Conservation (phyloP, 805 yeast species). For the Pichia membranifaciens region DNA sequence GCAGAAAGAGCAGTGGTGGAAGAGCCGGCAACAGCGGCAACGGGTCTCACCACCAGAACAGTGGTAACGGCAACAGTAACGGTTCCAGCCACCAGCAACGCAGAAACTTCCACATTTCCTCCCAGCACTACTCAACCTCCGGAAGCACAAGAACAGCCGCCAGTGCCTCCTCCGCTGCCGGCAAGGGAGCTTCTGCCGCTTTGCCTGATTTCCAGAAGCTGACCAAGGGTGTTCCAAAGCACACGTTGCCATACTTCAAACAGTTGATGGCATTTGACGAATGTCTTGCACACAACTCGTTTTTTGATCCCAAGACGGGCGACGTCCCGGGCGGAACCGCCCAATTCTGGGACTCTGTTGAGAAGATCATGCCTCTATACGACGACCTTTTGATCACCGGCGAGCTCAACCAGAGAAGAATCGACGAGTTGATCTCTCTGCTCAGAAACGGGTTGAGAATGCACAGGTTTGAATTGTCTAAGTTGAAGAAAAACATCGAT, state of each 20-base stretch:
- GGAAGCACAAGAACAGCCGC: background rate
- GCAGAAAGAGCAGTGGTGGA: background rate
- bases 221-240: conserved; percentile 20
- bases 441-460: conserved; percentile 52
- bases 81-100: background rate
- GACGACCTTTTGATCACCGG: conserved; percentile 41
- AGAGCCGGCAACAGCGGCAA: background rate
- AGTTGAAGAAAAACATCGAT: conserved; percentile 52
- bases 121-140: background rate
- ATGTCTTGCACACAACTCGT: conserved; percentile 32
- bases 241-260: conserved; percentile 43
- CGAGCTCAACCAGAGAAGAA: conserved; percentile 39
- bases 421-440: conserved; percentile 42
- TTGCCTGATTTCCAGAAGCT: conserved; percentile 12
- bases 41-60: background rate
- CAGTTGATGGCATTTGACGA: conserved; percentile 50
- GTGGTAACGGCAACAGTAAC: background rate
- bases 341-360: conserved; percentile 47
- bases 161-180: background rate
- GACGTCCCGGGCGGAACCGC: conserved; percentile 30
- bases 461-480: conserved; percentile 45
- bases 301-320: conserved; percentile 31
- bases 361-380: conserved; percentile 44
- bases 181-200: background rate
- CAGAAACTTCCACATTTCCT: conserved; percentile 9